Conservation (phyloP, 2,329 filamentous ascomycete genomes). For the Trichoderma sp. region DNA sequence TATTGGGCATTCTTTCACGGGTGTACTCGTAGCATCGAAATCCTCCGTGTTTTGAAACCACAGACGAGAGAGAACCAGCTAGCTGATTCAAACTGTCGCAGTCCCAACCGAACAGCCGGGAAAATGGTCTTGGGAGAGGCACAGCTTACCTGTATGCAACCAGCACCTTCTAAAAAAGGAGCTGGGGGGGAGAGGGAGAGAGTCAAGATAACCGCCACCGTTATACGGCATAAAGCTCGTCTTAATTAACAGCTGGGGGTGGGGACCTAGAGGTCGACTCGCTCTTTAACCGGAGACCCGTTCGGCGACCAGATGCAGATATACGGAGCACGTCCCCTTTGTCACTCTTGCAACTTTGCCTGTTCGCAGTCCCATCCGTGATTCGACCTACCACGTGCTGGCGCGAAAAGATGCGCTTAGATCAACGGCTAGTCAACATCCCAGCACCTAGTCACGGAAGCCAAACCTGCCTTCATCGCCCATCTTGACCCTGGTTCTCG, state of each 20-base stretch:
- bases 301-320: slow-evolving; percentile 15
- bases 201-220: not conserved
- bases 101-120: slow-evolving; percentile 7
- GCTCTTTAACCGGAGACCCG: slow-evolving; percentile 11
- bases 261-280: not conserved
- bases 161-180: not conserved
- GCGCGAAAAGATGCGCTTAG: slow-evolving; percentile 9
- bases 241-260: slow-evolving; percentile 1
- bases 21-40: slow-evolving; percentile 1
- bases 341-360: not conserved
- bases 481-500: not conserved
- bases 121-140: not conserved
- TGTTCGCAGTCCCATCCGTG: not conserved
- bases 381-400: slow-evolving; percentile 1
- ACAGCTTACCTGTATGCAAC: not conserved
- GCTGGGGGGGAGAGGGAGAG: not conserved
- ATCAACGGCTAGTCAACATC: slow-evolving; percentile 11
- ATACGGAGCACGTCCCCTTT: not conserved
- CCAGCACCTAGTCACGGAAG: not conserved
- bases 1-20: not conserved
- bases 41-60: slow-evolving; percentile 7
- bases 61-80: not conserved
- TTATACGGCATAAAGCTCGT: not conserved
- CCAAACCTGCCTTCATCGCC: not conserved
- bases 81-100: slow-evolving; percentile 15